Evolutionary conservation across 164 flowering plant species (phyloP), one percentile per base, ranked within the genome.

Genomic region (Tetrastigma voinierianum): DNA sequence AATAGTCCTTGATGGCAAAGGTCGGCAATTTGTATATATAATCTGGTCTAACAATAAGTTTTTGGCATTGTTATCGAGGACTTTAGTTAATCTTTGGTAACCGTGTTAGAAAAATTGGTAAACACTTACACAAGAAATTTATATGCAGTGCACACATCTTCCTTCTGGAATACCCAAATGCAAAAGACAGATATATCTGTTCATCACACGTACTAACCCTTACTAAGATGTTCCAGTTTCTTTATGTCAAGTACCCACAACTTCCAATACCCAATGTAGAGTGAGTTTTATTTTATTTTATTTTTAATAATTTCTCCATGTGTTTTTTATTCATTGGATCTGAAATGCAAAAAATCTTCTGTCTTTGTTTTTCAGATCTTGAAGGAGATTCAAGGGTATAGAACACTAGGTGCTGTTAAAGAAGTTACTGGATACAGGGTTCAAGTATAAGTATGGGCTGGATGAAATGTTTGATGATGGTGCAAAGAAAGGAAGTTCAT

Each of bases 361-460:
- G 3, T 25, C 6, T 2, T 25, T 24, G 3, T 25, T 25, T 25
- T 25, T 25, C 40, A 25, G 40, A 25, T 25, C 40, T 25, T n/a
- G n/a, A n/a, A n/a, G n/a, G 62, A 71, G 19, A 49, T 66, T 51
- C 25, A 66, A 59, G 72, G 74, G 12, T 18, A 25, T 32, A 74
- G 57, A 47, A 1, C 12, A 3, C 55, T 68, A 12, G 46, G 56
- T 1, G 18, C 9, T 76, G 10, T 72, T 90, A 5, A 73, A 79
- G 80, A 88, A 86, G 70, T 79, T 86, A 0, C 7, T 76, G 63
- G 84, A 77, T 67, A 12, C 74, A 45, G 90, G 93, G 15, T 88
- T 84, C 71, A 61, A 77, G 58, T 84, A 58, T 55, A 71, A 75
- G 59, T 68, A 82, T 47, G 79, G 84, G 3, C 51, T 81, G 0